Evolutionary conservation across 768 basidiomycete species (phyloP).

Genomic region (Mrakia blollopis): DNA sequence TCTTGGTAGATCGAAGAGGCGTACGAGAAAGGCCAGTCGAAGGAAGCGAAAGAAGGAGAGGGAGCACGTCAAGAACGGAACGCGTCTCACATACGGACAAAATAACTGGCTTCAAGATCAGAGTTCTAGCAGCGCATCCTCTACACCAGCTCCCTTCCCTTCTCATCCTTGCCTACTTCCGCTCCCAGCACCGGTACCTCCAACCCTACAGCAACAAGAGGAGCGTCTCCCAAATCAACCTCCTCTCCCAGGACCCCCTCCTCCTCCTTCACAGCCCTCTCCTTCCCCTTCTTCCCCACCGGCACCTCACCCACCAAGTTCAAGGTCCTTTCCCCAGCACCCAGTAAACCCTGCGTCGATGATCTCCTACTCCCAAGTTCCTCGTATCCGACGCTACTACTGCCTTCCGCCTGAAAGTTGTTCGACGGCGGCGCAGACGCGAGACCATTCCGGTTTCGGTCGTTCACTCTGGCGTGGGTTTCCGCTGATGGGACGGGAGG

Average conservation of each 20-base stretch:
- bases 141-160: background rate
- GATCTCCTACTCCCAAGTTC: background rate
- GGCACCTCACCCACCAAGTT: background rate
- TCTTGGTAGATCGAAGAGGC: no score
- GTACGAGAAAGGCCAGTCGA: no score
- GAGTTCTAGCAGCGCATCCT: no score
- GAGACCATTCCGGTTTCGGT: no score
- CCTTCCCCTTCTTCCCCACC: background rate
- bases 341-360: background rate
- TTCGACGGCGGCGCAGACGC: background rate
- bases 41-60: no score
- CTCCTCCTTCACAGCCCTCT: background rate
- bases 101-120: no score
- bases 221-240: background rate
- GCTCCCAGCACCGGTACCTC: background rate
- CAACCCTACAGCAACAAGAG: background rate
- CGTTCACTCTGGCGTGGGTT: no score
- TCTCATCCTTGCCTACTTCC: background rate
- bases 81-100: no score
- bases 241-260: background rate
- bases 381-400: background rate
- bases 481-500: background rate
- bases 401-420: background rate
- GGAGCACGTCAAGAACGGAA: no score
- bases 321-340: background rate